Evolutionary conservation across 768 basidiomycete genomes (phyloP).

Genomic region (Mycena latifolia): DNA sequence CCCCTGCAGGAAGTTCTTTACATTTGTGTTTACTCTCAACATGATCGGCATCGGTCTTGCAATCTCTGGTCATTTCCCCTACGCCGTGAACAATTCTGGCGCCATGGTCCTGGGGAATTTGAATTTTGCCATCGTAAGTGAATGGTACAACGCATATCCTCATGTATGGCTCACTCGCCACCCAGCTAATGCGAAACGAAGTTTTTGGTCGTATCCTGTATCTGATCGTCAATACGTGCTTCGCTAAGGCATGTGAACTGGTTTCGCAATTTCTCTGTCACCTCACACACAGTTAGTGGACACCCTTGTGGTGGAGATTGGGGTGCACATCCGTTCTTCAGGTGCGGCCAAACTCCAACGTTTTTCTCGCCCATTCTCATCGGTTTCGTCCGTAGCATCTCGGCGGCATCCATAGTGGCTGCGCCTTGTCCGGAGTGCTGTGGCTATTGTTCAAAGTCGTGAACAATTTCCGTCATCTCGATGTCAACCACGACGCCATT

Average conservation of each 20-base stretch:
- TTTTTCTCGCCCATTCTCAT: constrained; percentile 23
- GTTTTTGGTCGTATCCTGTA: constrained; percentile 81
- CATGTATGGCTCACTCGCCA: background rate
- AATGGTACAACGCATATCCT: background rate
- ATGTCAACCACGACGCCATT: constrained; percentile 65
- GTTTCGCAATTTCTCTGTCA: constrained; percentile 5
- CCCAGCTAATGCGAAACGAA: constrained; percentile 72
- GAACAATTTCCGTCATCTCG: constrained; percentile 63
- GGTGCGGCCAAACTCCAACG: constrained; percentile 45
- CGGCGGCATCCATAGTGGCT: constrained; percentile 85
- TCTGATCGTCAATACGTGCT: constrained; percentile 72
- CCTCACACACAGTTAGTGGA: constrained; percentile 62
- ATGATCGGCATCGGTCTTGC: constrained; percentile 73
- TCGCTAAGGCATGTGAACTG: constrained; percentile 68
- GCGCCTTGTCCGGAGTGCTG: constrained; percentile 74
- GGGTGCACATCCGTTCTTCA: constrained; percentile 81
- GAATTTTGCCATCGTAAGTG: constrained; percentile 69
- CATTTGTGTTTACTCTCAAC: constrained; percentile 70
- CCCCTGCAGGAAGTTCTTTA: constrained; percentile 72
- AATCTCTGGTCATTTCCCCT: constrained; percentile 74
- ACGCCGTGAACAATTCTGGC: constrained; percentile 69
- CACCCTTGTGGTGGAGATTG: constrained; percentile 78
- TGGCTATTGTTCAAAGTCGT: constrained; percentile 79
- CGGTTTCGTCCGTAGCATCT: constrained; percentile 63
- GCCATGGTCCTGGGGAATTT: constrained; percentile 80